phyloP scores from a whole-genome alignment of 2,329 filamentous ascomycete genomes.

The Nemania sp. region DNA sequence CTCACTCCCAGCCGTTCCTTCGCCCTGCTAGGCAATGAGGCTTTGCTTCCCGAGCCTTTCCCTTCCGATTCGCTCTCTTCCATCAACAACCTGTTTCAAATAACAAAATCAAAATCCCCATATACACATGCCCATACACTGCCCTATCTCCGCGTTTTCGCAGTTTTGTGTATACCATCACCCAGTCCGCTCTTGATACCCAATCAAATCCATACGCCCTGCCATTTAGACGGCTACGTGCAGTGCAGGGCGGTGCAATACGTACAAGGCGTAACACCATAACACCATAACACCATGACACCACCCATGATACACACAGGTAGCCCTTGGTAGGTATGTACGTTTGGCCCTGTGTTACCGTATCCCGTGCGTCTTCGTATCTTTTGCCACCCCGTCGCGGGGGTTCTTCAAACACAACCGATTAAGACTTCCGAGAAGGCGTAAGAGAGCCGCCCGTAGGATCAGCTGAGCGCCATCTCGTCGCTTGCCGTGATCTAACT shows the following conservation, averaged over 20 bases:
- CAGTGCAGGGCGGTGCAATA: constrained; percentile 31
- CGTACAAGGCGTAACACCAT: constrained; percentile 31
- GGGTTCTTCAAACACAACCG: constrained; percentile 25
- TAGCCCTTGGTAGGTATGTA: constrained; percentile 45
- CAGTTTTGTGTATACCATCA: constrained; percentile 21
- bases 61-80: constrained; percentile 8
- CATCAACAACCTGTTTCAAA: constrained; percentile 2
- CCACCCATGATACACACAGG: too few species aligned
- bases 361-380: constrained; percentile 26
- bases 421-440: constrained; percentile 34
- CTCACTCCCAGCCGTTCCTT: constrained; percentile 9
- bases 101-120: too few species aligned
- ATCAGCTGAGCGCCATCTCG: constrained; percentile 8
- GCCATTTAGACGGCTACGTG: constrained; percentile 42
- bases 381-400: constrained; percentile 30
- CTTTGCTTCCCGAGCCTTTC: neutral
- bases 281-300: too few species aligned
- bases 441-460: neutral
- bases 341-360: constrained; percentile 40
- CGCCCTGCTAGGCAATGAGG: constrained; percentile 20
- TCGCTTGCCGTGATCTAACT: constrained; percentile 24
- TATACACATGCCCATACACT: constrained; percentile 7
- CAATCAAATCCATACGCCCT: constrained; percentile 38
- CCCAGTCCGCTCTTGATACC: constrained; percentile 39
- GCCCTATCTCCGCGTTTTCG: constrained; percentile 32